These are phyloP conservation scores for Biscogniauxia marginata DNA, from an alignment of 2,329 filamentous ascomycete genomes.

Conservation along the genomic window DNA sequence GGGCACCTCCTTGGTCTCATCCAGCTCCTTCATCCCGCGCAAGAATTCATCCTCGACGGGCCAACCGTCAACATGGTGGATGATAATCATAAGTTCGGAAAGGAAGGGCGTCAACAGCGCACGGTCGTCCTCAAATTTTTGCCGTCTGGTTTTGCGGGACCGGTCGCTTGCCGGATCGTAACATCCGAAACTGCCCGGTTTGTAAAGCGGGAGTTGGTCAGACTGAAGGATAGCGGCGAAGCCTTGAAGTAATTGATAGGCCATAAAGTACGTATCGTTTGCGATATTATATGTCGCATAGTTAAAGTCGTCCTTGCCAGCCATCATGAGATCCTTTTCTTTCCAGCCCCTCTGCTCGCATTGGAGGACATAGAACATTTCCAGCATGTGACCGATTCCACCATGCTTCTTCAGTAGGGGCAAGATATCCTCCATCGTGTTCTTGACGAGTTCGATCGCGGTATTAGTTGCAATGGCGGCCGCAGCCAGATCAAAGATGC, in stretches of 20 bases:
- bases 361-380: slow-evolving; percentile 14
- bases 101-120: slow-evolving; percentile 34
- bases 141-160: slow-evolving; percentile 19
- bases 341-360: too few relatives aligned
- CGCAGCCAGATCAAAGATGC: slow-evolving; percentile 30
- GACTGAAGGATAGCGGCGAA: slow-evolving; percentile 15
- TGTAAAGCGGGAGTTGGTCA: slow-evolving; percentile 17
- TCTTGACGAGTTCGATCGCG: slow-evolving; percentile 33
- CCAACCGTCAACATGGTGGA: slow-evolving; percentile 20
- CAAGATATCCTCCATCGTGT: slow-evolving; percentile 31
- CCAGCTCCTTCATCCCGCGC: slow-evolving; percentile 34
- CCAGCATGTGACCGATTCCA: slow-evolving; percentile 20
- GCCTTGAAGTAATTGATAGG: slow-evolving; percentile 13
- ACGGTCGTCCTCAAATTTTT: slow-evolving; percentile 38
- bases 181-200: slow-evolving; percentile 23
- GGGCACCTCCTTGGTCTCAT: slow-evolving; percentile 30
- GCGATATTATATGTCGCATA: slow-evolving; percentile 31
- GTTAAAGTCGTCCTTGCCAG: slow-evolving; percentile 20
- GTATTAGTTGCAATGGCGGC: slow-evolving; percentile 39
- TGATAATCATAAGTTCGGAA: slow-evolving; percentile 31
- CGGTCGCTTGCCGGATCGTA: slow-evolving; percentile 29
- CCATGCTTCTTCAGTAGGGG: slow-evolving; percentile 25
- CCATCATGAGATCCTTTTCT: too few relatives aligned
- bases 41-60: slow-evolving; percentile 38
- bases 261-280: slow-evolving; percentile 17